Conservation (phyloP, 768 basidiomycete species). For the Kwoniella europaea region DNA sequence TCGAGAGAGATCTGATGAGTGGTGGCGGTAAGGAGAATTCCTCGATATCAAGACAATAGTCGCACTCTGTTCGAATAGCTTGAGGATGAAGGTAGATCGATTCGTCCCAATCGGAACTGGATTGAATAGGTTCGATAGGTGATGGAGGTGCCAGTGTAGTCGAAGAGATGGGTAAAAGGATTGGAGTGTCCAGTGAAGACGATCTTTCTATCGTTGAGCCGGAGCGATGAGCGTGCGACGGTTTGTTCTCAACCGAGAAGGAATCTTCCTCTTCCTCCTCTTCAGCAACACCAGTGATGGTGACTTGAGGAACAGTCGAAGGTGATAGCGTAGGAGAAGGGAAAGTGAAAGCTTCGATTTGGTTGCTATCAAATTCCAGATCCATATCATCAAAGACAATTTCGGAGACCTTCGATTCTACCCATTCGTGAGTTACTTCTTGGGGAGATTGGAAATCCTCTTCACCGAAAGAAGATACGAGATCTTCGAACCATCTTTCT, state of each 20-base stretch:
- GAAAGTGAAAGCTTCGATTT: slow-evolving; percentile 36
- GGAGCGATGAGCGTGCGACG: slow-evolving; percentile 9
- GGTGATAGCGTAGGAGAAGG: slow-evolving; percentile 24
- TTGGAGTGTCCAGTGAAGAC: neutral
- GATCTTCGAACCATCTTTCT: slow-evolving; percentile 49
- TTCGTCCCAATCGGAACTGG: slow-evolving; percentile 9
- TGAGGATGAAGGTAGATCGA: slow-evolving; percentile 12
- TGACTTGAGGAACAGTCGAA: neutral
- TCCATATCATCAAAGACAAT: slow-evolving; percentile 26
- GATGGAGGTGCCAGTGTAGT: neutral
- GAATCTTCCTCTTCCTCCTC: slow-evolving; percentile 9
- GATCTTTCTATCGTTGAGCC: neutral
- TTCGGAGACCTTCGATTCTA: slow-evolving; percentile 33
- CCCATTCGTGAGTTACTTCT: slow-evolving; percentile 37
- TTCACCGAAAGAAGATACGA: slow-evolving; percentile 41
- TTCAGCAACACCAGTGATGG: slow-evolving; percentile 24
- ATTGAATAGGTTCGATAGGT: slow-evolving; percentile 7
- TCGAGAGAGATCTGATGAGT: slow-evolving; percentile 38
- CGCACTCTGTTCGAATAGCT: slow-evolving; percentile 12
- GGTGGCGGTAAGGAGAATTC: slow-evolving; percentile 40
- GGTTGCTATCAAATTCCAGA: slow-evolving; percentile 28
- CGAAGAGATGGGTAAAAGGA: slow-evolving; percentile 2
- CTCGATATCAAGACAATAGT: slow-evolving; percentile 24
- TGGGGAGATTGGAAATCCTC: slow-evolving; percentile 17
- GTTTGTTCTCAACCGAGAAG: neutral